Evolutionary conservation across 306 rosid species (phyloP).

Genomic region (Ceratonia siliqua): DNA sequence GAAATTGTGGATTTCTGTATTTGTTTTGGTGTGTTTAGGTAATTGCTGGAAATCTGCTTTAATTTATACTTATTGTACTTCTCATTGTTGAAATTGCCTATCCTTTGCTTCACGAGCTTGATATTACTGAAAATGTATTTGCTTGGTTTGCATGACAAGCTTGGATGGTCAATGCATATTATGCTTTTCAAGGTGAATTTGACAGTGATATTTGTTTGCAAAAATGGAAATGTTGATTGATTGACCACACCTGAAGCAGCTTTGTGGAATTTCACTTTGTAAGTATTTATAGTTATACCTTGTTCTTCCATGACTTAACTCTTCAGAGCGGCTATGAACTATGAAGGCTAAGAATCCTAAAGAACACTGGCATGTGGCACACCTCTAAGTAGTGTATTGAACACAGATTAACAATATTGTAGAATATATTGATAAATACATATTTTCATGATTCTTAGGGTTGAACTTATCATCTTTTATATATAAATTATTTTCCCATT

Average conservation of each 20-base stretch:
- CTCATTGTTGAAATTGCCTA: background rate
- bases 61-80: background rate
- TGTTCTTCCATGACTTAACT: background rate
- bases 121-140: background rate
- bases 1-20: background rate
- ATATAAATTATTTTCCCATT: background rate
- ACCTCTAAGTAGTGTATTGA: too few relatives aligned
- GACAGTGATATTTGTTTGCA: background rate
- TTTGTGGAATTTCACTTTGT: background rate
- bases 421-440: background rate
- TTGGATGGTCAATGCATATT: background rate
- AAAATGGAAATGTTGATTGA: background rate
- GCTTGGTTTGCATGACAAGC: conserved; percentile 1
- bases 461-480: background rate
- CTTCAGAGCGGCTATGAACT: background rate
- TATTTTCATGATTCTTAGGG: background rate
- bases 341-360: background rate
- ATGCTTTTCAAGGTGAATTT: background rate
- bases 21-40: background rate
- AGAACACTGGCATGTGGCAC: background rate
- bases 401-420: background rate
- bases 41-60: background rate
- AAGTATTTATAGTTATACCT: background rate
- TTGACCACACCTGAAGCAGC: background rate
- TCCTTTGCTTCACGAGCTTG: background rate